Conservation (phyloP, 2,329 filamentous ascomycete genomes). For the Xylaria multiplex region DNA sequence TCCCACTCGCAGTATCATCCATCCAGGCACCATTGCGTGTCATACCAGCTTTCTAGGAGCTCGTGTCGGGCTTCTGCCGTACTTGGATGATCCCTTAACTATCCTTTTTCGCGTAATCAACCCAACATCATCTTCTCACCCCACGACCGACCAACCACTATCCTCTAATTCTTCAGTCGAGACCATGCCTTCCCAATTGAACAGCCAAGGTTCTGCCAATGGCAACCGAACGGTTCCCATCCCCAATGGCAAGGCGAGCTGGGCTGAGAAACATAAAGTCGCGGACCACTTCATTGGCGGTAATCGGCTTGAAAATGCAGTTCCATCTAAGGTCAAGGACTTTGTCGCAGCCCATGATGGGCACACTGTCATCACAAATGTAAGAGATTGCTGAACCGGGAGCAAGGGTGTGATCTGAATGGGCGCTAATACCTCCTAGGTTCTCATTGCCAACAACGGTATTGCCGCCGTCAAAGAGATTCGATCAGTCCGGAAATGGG, state of each 20-base stretch:
- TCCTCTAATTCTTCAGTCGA: slow-evolving; percentile 27
- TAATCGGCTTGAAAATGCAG: slow-evolving; percentile 83
- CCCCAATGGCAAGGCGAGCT: slow-evolving; percentile 70
- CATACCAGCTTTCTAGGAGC: slow-evolving; percentile 42
- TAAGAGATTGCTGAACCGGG: slow-evolving; percentile 59
- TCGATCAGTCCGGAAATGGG: slow-evolving; percentile 99
- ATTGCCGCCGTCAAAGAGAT: slow-evolving; percentile 99
- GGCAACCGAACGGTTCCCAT: slow-evolving; percentile 61
- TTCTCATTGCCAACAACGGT: slow-evolving; percentile 99
- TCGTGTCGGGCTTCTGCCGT: slow-evolving; percentile 41
- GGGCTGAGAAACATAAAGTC: slow-evolving; percentile 83
- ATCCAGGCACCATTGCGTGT: slow-evolving; percentile 40
- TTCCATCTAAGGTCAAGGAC: slow-evolving; percentile 90
- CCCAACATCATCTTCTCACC: slow-evolving; percentile 33
- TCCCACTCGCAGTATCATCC: slow-evolving; percentile 8
- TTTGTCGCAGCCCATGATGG: slow-evolving; percentile 90
- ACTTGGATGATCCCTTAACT: slow-evolving; percentile 44
- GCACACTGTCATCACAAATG: slow-evolving; percentile 98
- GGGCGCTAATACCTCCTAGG: slow-evolving; percentile 61
- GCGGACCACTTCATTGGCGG: slow-evolving; percentile 97
- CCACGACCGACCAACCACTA: slow-evolving; percentile 30
- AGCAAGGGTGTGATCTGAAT: slow-evolving; percentile 4
- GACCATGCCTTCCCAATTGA: slow-evolving; percentile 42
- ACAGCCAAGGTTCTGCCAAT: slow-evolving; percentile 52
- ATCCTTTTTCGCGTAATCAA: slow-evolving; percentile 41